phyloP scores from a whole-genome alignment of 2,329 filamentous ascomycete genomes.

The Diaporthe citri region DNA sequence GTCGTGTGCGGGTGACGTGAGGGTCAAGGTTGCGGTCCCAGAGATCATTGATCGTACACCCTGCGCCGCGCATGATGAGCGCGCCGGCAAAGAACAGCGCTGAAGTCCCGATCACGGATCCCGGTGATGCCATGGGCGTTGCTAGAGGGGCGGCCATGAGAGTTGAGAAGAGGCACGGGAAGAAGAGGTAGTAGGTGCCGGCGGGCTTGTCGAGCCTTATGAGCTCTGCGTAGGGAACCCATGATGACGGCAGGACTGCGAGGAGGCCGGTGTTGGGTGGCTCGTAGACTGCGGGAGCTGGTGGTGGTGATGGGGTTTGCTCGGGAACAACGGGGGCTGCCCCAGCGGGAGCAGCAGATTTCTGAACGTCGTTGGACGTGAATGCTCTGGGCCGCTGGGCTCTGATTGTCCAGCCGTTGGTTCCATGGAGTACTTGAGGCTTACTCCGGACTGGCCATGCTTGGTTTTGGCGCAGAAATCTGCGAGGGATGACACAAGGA shows the following conservation, averaged over 20 bases:
- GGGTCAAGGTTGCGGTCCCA: conserved; percentile 91
- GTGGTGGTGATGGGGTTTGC: conserved; percentile 37
- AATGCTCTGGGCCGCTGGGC: conserved; percentile 13
- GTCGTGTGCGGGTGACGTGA: conserved; percentile 79
- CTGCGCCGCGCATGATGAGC: conserved; percentile 87
- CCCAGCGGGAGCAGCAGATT: conserved; percentile 3
- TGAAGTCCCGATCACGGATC: conserved; percentile 73
- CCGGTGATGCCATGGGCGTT: conserved; percentile 69
- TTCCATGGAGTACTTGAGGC: neutral
- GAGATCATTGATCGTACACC: conserved; percentile 90
- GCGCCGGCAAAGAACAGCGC: conserved; percentile 81
- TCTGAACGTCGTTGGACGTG: conserved; percentile 8
- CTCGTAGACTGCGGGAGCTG: conserved; percentile 60
- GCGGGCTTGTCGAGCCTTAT: conserved; percentile 84
- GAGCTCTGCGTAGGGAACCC: conserved; percentile 86
- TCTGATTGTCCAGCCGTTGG: neutral
- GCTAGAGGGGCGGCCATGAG: conserved; percentile 81
- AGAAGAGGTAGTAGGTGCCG: conserved; percentile 87
- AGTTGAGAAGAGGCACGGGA: conserved; percentile 88
- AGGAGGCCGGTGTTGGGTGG: conserved; percentile 80
- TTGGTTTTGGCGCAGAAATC: neutral
- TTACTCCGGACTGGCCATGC: neutral
- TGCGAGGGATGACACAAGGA: neutral
- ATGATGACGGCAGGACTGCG: conserved; percentile 75
- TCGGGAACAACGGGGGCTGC: conserved; percentile 9